Evolutionary conservation across 2,329 filamentous ascomycete genomes (phyloP).

Genomic region (Podosphaera leucotricha): DNA sequence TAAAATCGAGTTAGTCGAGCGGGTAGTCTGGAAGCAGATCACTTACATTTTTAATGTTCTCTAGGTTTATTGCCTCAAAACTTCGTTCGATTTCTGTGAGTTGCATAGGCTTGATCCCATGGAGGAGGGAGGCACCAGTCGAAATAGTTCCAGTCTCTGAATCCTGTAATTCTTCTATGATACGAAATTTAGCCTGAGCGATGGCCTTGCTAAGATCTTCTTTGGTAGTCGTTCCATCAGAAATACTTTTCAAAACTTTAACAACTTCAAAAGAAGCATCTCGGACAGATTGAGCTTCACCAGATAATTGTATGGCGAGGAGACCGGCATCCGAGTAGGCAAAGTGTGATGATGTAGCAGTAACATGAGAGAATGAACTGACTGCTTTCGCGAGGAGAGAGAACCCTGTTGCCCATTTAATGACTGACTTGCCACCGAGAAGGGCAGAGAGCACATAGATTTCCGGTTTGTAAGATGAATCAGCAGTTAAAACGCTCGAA

Average conservation of each 20-base stretch:
- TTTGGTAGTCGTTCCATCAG: conserved; percentile 48
- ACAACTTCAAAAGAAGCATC: conserved; percentile 54
- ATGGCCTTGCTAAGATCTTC: conserved; percentile 84
- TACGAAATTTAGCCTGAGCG: conserved; percentile 80
- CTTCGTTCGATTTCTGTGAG: conserved; percentile 56
- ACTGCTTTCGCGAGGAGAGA: conserved; percentile 66
- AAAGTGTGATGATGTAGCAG: conserved; percentile 50
- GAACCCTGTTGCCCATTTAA: conserved; percentile 94
- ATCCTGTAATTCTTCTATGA: conserved; percentile 60
- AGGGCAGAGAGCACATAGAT: conserved; percentile 68
- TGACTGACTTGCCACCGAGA: conserved; percentile 68
- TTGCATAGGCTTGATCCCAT: conserved; percentile 63
- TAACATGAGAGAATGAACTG: conserved; percentile 38
- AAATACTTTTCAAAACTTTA: conserved; percentile 60
- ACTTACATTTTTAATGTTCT: conserved; percentile 69
- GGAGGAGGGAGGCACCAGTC: conserved; percentile 64
- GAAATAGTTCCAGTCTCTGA: conserved; percentile 56
- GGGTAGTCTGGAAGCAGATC: background rate
- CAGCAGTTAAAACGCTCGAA: conserved; percentile 45
- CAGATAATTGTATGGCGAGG: conserved; percentile 58
- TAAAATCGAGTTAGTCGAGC: conserved; percentile 19
- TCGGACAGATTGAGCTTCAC: conserved; percentile 47
- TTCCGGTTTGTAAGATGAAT: conserved; percentile 66
- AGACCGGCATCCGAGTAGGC: conserved; percentile 90
- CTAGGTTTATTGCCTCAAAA: conserved; percentile 58